These are phyloP conservation scores for Arctostaphylos glauca DNA, from an alignment of 148 eudicot species.

Conservation along the genomic window DNA sequence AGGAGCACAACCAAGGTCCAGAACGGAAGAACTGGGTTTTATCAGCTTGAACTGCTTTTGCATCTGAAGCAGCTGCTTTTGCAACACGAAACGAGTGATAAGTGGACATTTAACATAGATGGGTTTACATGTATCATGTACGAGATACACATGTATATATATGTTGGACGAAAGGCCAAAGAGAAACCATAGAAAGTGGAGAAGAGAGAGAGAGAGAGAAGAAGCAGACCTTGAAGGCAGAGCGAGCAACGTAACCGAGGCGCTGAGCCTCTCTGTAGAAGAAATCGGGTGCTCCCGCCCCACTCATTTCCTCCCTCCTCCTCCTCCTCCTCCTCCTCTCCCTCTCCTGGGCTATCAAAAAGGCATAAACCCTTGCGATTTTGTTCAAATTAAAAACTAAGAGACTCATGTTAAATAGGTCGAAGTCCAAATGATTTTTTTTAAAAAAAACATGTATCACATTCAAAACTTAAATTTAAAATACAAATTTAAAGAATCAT, in stretches of 20 bases:
- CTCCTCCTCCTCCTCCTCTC: background rate
- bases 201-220: background rate
- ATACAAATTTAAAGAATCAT: too few relatives aligned
- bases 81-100: slow-evolving; percentile 9
- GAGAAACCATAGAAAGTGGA: background rate
- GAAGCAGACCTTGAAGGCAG: slow-evolving; percentile 83
- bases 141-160: background rate
- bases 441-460: too few relatives aligned
- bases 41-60: slow-evolving; percentile 84
- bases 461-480: too few relatives aligned
- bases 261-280: slow-evolving; percentile 98
- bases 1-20: slow-evolving; percentile 98
- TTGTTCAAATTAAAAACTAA: too few relatives aligned
- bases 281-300: slow-evolving; percentile 78
- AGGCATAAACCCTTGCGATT: background rate
- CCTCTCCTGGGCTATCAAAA: background rate
- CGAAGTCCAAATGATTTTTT: too few relatives aligned
- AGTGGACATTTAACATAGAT: background rate
- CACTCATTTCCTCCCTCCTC: slow-evolving; percentile 40
- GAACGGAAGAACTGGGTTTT: slow-evolving; percentile 75
- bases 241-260: slow-evolving; percentile 92
- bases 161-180: background rate
- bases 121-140: background rate
- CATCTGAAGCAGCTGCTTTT: slow-evolving; percentile 70
- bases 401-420: too few relatives aligned